Base-by-base conservation (phyloP, 257 asterid genomes). In the Pogostemon cablin region DNA sequence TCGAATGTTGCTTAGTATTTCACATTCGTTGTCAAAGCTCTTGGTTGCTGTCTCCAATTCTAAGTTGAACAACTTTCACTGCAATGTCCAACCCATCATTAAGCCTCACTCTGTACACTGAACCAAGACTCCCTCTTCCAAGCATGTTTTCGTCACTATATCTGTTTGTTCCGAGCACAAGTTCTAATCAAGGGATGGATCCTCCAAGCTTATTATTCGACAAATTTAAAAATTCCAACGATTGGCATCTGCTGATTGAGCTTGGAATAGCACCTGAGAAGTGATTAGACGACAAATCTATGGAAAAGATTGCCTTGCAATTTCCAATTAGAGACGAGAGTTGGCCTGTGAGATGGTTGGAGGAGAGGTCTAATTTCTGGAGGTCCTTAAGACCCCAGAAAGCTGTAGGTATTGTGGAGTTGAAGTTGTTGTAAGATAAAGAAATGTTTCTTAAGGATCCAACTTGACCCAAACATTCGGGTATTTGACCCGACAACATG, bases 391-490 rank as follows among this genome's bases (percentile, higher is more conserved):
- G 72, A 66, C 44, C 65, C 81, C 83, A 75, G 1, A 69, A 11
- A 3, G 0, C 44, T 6, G 66, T 34, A 69, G 74, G 67, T 2
- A 69, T 4, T 38, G 39, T 37, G 4, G 85, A 78, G 43, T 38
- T 65, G 47, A 80, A 47, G 32, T 34, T 73, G 41, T 83, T 82
- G 3, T 72, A 52, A 9, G 4, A 11, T 5, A 85, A 54, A 2
- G 6, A 0, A 3, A 85, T 6, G 9, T 25, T 0, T 64, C 68
- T 58, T 1, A 72, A 15, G 47, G 77, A 66, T 2, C 47, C 17
- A 0, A 73, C 2, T 9, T 80, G 59, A 5, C 85, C 80, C 0
- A 78, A 10, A 11, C 86, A 85, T 6, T 71, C 72, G 0, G 85
- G 85, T 17, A 86, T 47, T 8, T 66, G 37, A 5, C 85, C 82